Base-by-base conservation (phyloP, 495 filamentous ascomycete genomes). In the Glonium stellatum region DNA sequence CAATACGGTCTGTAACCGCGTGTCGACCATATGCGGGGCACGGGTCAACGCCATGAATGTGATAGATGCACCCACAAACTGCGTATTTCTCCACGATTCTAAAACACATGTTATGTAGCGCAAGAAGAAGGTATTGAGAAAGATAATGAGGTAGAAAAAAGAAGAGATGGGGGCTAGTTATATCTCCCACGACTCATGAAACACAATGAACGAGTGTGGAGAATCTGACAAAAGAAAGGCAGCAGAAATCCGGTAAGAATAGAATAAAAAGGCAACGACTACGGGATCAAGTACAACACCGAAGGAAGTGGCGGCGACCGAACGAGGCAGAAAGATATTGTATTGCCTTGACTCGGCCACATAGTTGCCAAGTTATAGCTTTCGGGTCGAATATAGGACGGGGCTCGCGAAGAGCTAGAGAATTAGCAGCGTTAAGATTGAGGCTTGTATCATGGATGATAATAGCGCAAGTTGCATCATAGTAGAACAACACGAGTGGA, bases 61-160 rank as follows among this genome's bases (percentile, higher is more conserved):
- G 62, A 41, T 71, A 71, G 4, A 58, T 59, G 56, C 69, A 71
- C 5, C 64, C 67, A 55, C 69, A 71, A 13, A 65, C 67, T 12
- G 69, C 61, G 57, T 69, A 71, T 34, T 58, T 60, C 57, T 71
- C 69, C 25, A 71, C 55, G 21, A 71, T 50, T 36, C 67, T 56
- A 23, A 68, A 60, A 55, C 69, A 71, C 69, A 71, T 71, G 21
- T 15, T 56, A 46, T n/a, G 27, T 42, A 18, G 23, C 36, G 21
- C 52, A 21, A 5, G 21, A 18, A 18, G 52, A 37, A n/a, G 52
- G 8, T 42, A 55, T 31, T 18, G 9, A 22, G 36, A 55, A 39
- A 5, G 34, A 31, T 34, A 55, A 21, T 34, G n/a, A 18, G 9
- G 19, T 19, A 37, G 31, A 37, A 42, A n/a, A 31, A 23, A 55